Evolutionary conservation across 179 eudicot genomes (phyloP).

Genomic region (Pouteria campechiana): DNA sequence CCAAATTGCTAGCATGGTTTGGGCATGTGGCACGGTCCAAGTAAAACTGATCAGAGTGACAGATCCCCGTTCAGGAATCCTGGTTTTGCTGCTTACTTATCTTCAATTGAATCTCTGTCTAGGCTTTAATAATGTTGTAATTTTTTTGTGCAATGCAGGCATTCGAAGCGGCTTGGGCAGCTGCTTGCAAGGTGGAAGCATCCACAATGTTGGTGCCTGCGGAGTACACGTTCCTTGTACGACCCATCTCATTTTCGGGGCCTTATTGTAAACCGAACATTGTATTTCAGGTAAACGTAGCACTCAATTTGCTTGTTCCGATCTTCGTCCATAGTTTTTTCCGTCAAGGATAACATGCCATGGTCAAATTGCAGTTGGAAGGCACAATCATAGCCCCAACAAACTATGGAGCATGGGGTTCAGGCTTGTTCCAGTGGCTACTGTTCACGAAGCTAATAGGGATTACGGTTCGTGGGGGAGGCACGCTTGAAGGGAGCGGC

Average conservation of each 20-base stretch:
- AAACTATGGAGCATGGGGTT: conserved; percentile 38
- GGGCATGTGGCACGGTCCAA: too few relatives aligned
- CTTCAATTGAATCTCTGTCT: too few relatives aligned
- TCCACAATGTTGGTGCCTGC: conserved; percentile 33
- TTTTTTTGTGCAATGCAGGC: conserved; percentile 26
- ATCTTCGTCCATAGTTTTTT: too few relatives aligned
- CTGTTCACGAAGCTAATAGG: conserved; percentile 54
- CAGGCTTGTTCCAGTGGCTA: conserved; percentile 53
- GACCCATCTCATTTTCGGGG: conserved; percentile 53
- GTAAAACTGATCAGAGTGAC: too few relatives aligned
- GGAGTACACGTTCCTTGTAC: conserved; percentile 30
- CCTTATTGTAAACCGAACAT: conserved; percentile 36
- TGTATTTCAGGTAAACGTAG: conserved; percentile 34
- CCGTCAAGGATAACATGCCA: background rate
- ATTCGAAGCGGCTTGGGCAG: conserved; percentile 44
- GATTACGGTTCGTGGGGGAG: conserved; percentile 42
- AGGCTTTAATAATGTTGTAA: too few relatives aligned
- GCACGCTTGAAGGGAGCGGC: conserved; percentile 53
- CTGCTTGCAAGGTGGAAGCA: conserved; percentile 40
- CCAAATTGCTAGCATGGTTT: too few relatives aligned
- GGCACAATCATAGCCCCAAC: conserved; percentile 66
- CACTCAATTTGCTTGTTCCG: background rate
- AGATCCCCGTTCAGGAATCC: too few relatives aligned
- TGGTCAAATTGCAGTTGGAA: conserved; percentile 35
- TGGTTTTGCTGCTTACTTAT: too few relatives aligned